Evolutionary conservation across 495 filamentous ascomycete genomes (phyloP).

Genomic region (Talaromyces ruber): DNA sequence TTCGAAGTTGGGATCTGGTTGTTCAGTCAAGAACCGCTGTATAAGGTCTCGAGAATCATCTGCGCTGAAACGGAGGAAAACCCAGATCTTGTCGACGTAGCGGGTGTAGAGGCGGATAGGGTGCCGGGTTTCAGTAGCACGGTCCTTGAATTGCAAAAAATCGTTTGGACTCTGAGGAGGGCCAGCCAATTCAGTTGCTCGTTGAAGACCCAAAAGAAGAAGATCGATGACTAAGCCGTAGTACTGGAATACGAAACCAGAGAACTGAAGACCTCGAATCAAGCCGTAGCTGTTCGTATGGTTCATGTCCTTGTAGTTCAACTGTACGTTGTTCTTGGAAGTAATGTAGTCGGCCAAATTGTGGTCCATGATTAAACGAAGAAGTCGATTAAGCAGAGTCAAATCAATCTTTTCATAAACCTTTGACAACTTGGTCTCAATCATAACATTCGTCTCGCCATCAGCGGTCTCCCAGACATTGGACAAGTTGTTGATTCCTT

Average conservation of each 20-base stretch:
- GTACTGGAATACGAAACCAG: constrained; percentile 98
- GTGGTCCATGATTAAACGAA: constrained; percentile 98
- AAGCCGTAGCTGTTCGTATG: constrained; percentile 98
- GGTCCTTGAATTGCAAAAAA: constrained; percentile 94
- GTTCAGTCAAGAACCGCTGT: constrained; percentile 95
- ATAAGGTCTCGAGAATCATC: constrained; percentile 96
- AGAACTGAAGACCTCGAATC: constrained; percentile 96
- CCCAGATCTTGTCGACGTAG: constrained; percentile 98
- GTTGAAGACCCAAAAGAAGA: constrained; percentile 83
- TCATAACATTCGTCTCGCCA: constrained; percentile 98
- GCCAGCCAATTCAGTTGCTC: constrained; percentile 94
- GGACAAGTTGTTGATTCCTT: constrained; percentile 98
- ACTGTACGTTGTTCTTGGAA: constrained; percentile 97
- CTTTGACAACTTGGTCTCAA: constrained; percentile 96
- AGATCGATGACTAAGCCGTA: constrained; percentile 95
- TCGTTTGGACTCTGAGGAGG: constrained; percentile 96
- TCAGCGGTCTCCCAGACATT: constrained; percentile 94
- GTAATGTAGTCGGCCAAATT: constrained; percentile 99
- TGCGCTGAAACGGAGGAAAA: constrained; percentile 86
- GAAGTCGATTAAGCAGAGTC: constrained; percentile 84
- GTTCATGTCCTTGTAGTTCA: constrained; percentile 99
- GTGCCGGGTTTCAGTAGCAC: constrained; percentile 81
- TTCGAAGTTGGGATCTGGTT: constrained; percentile 98
- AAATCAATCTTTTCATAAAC: constrained; percentile 99
- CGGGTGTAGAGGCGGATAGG: constrained; percentile 94